phyloP scores from a whole-genome alignment of 1,139 yeast species.

The Debaryomyces coudertii region DNA sequence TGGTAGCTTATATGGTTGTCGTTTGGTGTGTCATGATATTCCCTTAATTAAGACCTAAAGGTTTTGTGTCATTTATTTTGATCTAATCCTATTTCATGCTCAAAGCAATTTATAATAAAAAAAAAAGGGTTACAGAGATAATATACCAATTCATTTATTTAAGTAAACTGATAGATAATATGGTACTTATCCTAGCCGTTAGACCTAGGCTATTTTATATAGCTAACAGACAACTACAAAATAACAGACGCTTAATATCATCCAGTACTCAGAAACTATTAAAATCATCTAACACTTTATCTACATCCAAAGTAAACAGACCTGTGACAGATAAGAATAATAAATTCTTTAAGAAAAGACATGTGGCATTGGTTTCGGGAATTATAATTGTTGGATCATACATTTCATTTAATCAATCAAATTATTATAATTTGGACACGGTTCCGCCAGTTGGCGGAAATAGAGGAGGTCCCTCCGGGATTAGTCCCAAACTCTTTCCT shows the following conservation, averaged over 20 bases:
- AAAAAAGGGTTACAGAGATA: slow-evolving; percentile 8
- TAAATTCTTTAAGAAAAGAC: slow-evolving; percentile 29
- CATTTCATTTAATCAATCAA: slow-evolving; percentile 44
- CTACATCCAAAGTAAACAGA: slow-evolving; percentile 16
- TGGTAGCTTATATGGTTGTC: background rate
- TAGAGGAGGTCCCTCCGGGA: slow-evolving; percentile 6
- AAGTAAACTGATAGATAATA: slow-evolving; percentile 9
- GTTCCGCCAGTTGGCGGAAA: slow-evolving; percentile 32
- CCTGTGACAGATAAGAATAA: slow-evolving; percentile 13
- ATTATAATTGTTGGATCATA: slow-evolving; percentile 50
- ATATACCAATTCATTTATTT: background rate
- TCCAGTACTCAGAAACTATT: slow-evolving; percentile 16
- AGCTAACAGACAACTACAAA: slow-evolving; percentile 27
- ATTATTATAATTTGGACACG: slow-evolving; percentile 48
- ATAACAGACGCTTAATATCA: slow-evolving; percentile 21
- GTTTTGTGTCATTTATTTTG: slow-evolving; percentile 7
- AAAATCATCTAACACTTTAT: slow-evolving; percentile 14
- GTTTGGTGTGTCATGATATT: background rate
- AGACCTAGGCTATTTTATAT: slow-evolving; percentile 35
- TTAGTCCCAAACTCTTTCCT: slow-evolving; percentile 17
- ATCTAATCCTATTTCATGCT: background rate
- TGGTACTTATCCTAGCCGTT: slow-evolving; percentile 37
- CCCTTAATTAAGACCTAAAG: background rate
- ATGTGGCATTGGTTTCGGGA: slow-evolving; percentile 49
- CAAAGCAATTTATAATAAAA: slow-evolving; percentile 8